Evolutionary conservation across 768 basidiomycete genomes (phyloP).

Genomic region (Boletus huronensis): DNA sequence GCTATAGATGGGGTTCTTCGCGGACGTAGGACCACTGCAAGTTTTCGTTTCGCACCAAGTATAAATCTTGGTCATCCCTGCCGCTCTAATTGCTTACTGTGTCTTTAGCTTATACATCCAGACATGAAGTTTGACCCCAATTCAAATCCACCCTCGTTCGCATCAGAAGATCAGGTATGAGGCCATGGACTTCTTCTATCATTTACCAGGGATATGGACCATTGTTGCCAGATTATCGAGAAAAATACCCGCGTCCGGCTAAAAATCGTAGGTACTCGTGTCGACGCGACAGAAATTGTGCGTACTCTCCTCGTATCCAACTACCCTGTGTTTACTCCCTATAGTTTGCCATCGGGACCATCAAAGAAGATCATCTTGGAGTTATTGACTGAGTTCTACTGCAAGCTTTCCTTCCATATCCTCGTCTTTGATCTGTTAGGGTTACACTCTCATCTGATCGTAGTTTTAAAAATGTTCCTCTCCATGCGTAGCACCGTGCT

Average conservation of each 20-base stretch:
- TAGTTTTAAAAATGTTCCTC: slow-evolving; percentile 1
- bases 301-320: slow-evolving; percentile 29
- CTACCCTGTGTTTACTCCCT: background rate
- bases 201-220: background rate
- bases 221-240: slow-evolving; percentile 68
- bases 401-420: background rate
- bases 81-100: slow-evolving; percentile 3
- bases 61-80: slow-evolving; percentile 22
- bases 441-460: slow-evolving; percentile 2
- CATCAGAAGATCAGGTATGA: slow-evolving; percentile 80
- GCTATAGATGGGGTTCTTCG: slow-evolving; percentile 94
- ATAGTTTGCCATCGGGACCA: slow-evolving; percentile 95
- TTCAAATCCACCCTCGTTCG: slow-evolving; percentile 94
- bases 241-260: slow-evolving; percentile 89
- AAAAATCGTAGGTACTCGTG: slow-evolving; percentile 97
- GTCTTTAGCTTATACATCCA: slow-evolving; percentile 80
- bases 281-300: slow-evolving; percentile 97
- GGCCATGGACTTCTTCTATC: background rate
- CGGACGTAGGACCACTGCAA: slow-evolving; percentile 89
- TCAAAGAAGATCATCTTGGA: slow-evolving; percentile 97
- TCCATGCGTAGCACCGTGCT: background rate
- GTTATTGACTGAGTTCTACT: slow-evolving; percentile 63
- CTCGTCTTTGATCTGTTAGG: background rate
- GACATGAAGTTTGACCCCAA: slow-evolving; percentile 95
- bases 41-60: slow-evolving; percentile 98